phyloP scores from a whole-genome alignment of 305 asterid species.

The Caryopteris hybrid region DNA sequence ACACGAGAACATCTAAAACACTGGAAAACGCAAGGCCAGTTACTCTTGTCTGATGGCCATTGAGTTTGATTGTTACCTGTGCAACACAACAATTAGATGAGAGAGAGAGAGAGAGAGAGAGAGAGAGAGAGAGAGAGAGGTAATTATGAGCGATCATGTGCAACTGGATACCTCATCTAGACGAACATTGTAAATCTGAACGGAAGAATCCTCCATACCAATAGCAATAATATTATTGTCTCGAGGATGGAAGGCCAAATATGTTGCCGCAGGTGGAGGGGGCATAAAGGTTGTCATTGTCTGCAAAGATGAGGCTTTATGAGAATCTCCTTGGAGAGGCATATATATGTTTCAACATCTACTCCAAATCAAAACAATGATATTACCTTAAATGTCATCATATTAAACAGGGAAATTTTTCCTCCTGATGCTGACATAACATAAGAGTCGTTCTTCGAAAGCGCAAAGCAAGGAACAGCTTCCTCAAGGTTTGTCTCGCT shows the following conservation, averaged over 20 bases:
- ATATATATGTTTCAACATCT: not conserved
- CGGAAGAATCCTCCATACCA: conserved; percentile 47
- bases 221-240: conserved; percentile 49
- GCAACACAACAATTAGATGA: conserved; percentile 12
- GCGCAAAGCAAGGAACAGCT: conserved; percentile 57
- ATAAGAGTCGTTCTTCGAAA: conserved; percentile 51
- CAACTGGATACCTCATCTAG: conserved; percentile 33
- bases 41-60: conserved; percentile 65
- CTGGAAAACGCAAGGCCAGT: conserved; percentile 78
- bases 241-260: conserved; percentile 44
- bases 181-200: conserved; percentile 46
- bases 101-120: not conserved
- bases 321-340: not conserved
- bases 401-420: conserved; percentile 45
- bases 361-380: not conserved
- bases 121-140: too few relatives aligned
- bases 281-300: conserved; percentile 49
- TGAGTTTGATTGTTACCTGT: conserved; percentile 57
- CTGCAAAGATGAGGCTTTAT: conserved; percentile 21
- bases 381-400: conserved; percentile 48
- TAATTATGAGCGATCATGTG: too few relatives aligned
- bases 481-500: conserved; percentile 48
- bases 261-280: conserved; percentile 51
- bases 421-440: conserved; percentile 61
- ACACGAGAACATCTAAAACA: conserved; percentile 48